These are phyloP conservation scores for Coniferiporia sulphurascens DNA, from an alignment of 1,284 basidiomycete species.

Conservation along the genomic window DNA sequence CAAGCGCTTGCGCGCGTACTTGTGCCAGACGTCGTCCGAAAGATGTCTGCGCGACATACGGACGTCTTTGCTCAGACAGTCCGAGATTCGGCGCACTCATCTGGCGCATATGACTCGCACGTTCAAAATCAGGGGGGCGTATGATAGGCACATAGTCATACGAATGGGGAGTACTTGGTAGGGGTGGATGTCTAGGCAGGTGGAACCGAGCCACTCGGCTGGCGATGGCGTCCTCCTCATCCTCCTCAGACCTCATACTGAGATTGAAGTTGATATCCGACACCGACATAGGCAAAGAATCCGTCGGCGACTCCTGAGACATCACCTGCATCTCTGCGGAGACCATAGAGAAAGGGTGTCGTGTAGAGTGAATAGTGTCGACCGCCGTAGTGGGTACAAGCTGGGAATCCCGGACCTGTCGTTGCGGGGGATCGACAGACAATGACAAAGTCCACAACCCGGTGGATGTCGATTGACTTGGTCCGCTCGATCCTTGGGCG, in stretches of 20 bases:
- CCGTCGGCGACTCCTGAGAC: slow-evolving; percentile 48
- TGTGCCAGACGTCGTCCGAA: slow-evolving; percentile 14
- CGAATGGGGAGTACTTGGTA: slow-evolving; percentile 15
- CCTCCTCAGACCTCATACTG: slow-evolving; percentile 40
- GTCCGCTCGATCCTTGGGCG: slow-evolving; percentile 11
- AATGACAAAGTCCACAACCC: slow-evolving; percentile 18
- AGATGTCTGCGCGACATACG: slow-evolving; percentile 16
- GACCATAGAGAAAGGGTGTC: slow-evolving; percentile 17
- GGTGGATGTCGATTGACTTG: slow-evolving; percentile 13
- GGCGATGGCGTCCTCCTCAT: slow-evolving; percentile 8
- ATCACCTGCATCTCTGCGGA: slow-evolving; percentile 9
- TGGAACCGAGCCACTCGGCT: slow-evolving; percentile 10
- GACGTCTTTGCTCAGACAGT: neutral
- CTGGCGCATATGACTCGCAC: slow-evolving; percentile 14
- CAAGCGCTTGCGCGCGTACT: slow-evolving; percentile 13
- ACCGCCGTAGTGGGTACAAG: slow-evolving; percentile 10
- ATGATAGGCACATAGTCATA: neutral
- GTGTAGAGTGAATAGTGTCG: slow-evolving; percentile 9
- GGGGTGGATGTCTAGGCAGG: slow-evolving; percentile 16
- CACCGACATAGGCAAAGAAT: slow-evolving; percentile 63
- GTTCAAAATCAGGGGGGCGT: neutral
- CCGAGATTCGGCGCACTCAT: slow-evolving; percentile 14
- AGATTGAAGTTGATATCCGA: slow-evolving; percentile 64
- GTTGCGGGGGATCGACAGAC: slow-evolving; percentile 17
- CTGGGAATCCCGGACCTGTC: slow-evolving; percentile 4